Evolutionary conservation across 2,329 filamentous ascomycete genomes (phyloP).

Genomic region (Paracoccidioides lutzii): DNA sequence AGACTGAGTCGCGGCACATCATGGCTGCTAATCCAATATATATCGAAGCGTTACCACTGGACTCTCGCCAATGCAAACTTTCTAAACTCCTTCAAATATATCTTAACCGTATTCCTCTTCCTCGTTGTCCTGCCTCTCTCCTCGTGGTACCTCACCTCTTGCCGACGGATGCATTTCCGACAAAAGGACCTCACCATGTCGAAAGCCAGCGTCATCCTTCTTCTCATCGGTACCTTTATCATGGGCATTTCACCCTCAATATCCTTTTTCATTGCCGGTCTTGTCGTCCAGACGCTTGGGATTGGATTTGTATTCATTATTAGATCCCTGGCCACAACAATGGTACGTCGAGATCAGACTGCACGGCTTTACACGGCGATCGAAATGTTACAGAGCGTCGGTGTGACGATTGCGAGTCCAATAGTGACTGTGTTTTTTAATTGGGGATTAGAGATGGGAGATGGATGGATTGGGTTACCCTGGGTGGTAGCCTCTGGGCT

Average conservation of each 20-base stretch:
- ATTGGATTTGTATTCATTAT: conserved; percentile 36
- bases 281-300: conserved; percentile 36
- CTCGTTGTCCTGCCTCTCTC: conserved; percentile 33
- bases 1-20: conserved; percentile 35
- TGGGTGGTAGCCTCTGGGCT: conserved; percentile 29
- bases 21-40: conserved; percentile 37
- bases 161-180: conserved; percentile 24
- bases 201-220: conserved; percentile 32
- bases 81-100: conserved; percentile 35
- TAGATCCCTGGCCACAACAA: conserved; percentile 35
- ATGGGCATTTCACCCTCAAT: conserved; percentile 35
- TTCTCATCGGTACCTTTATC: conserved; percentile 32
- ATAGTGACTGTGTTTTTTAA: conserved; percentile 35
- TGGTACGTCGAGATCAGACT: conserved; percentile 36
- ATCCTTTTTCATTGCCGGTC: conserved; percentile 30
- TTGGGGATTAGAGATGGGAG: conserved; percentile 33
- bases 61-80: conserved; percentile 32
- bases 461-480: conserved; percentile 36
- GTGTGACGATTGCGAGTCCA: conserved; percentile 35
- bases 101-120: conserved; percentile 34
- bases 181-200: conserved; percentile 35
- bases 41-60: conserved; percentile 39
- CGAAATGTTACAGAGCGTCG: conserved; percentile 36
- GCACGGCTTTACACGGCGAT: conserved; percentile 38
- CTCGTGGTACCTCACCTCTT: conserved; percentile 26